phyloP scores from a whole-genome alignment of 768 basidiomycete genomes.

The Chalciporus sphaerocephalus region DNA sequence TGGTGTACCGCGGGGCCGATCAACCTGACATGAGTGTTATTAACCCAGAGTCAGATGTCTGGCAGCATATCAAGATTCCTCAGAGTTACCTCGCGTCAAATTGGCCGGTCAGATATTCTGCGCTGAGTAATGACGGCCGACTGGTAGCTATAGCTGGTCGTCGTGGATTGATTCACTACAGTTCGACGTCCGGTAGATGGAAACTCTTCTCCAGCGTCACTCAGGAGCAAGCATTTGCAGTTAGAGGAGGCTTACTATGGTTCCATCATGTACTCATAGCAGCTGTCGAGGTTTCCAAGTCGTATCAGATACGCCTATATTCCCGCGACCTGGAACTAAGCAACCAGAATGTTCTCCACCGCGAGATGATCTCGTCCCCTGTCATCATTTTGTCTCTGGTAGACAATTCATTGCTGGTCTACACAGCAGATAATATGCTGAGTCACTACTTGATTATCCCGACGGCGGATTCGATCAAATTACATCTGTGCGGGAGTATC shows the following conservation, averaged over 20 bases:
- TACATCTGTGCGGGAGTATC: slow-evolving; percentile 92
- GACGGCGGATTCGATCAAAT: slow-evolving; percentile 73
- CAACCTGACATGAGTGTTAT: slow-evolving; percentile 98
- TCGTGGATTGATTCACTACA: slow-evolving; percentile 89
- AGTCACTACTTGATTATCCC: slow-evolving; percentile 90
- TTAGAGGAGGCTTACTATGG: slow-evolving; percentile 92
- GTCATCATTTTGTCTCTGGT: slow-evolving; percentile 87
- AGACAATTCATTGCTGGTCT: slow-evolving; percentile 92
- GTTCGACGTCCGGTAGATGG: slow-evolving; percentile 92
- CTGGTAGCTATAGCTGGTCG: slow-evolving; percentile 91
- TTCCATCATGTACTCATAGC: slow-evolving; percentile 93
- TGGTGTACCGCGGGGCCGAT: slow-evolving; percentile 93
- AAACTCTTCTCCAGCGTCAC: slow-evolving; percentile 76
- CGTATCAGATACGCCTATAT: slow-evolving; percentile 88
- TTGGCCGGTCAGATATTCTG: slow-evolving; percentile 92
- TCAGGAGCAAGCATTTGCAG: slow-evolving; percentile 83
- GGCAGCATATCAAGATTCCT: slow-evolving; percentile 92
- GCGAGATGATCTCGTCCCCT: slow-evolving; percentile 69
- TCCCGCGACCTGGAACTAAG: slow-evolving; percentile 87
- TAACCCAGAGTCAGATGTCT: slow-evolving; percentile 95
- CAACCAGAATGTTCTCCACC: slow-evolving; percentile 77
- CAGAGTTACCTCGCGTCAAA: slow-evolving; percentile 83
- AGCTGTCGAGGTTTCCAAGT: slow-evolving; percentile 77
- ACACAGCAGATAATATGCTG: slow-evolving; percentile 90
- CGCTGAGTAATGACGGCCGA: slow-evolving; percentile 84